Conservation (phyloP, 2,329 filamentous ascomycete species). For the Sclerotinia trifoliorum region DNA sequence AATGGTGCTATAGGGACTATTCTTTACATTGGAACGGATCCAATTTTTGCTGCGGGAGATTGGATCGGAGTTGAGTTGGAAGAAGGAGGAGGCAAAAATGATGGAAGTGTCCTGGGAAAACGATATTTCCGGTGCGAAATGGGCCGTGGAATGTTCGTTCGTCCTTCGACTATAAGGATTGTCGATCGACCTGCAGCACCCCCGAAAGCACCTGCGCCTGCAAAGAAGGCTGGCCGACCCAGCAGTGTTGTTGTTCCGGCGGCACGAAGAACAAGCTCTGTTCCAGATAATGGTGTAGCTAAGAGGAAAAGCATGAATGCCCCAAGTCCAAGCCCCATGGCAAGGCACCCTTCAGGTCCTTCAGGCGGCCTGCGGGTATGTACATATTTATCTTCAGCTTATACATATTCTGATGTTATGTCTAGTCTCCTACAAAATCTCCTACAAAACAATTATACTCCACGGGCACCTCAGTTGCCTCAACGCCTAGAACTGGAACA, state of each 20-base stretch:
- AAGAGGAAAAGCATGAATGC: conserved; percentile 70
- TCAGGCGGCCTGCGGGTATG: conserved; percentile 59
- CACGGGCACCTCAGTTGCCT: conserved; percentile 53
- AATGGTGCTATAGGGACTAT: conserved; percentile 76
- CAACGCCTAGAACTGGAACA: conserved; percentile 63
- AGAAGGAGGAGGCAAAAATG: conserved; percentile 82
- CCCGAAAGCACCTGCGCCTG: conserved; percentile 36
- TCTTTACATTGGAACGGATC: conserved; percentile 72
- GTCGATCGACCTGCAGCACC: conserved; percentile 51
- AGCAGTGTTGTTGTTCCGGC: conserved; percentile 46
- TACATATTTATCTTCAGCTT: conserved; percentile 1
- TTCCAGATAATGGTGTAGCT: conserved; percentile 52
- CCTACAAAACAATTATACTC: conserved; percentile 68
- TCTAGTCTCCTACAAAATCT: conserved; percentile 73
- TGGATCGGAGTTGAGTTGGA: conserved; percentile 92
- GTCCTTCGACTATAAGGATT: conserved; percentile 65
- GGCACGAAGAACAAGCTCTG: conserved; percentile 45
- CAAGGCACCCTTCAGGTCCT: conserved; percentile 56
- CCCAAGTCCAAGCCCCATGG: conserved; percentile 68
- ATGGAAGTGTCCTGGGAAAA: conserved; percentile 84
- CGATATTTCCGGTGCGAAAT: conserved; percentile 84
- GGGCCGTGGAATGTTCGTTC: conserved; percentile 80
- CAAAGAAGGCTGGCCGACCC: conserved; percentile 43
- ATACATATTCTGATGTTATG: conserved; percentile 30
- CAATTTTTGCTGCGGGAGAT: conserved; percentile 75